Evolutionary conservation across 1,284 basidiomycete species (phyloP).

Genomic region (Melampsora americana): DNA sequence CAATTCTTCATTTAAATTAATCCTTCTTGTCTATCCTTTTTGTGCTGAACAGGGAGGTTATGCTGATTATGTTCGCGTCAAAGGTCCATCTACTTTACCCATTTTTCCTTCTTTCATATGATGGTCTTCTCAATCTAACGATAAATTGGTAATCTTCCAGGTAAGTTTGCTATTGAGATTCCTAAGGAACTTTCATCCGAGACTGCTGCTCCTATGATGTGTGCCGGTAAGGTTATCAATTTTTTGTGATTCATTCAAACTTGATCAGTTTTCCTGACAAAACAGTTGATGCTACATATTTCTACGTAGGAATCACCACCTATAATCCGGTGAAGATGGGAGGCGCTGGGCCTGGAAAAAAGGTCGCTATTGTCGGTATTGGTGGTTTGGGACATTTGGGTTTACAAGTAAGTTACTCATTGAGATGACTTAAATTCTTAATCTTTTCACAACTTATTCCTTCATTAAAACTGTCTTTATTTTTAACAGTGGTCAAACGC

Average conservation of each 20-base stretch:
- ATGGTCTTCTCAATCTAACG: not conserved
- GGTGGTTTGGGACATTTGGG: conserved; percentile 39
- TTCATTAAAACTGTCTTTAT: not conserved
- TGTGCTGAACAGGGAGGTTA: conserved; percentile 19
- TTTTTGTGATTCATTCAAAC: not conserved
- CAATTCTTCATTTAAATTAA: not conserved
- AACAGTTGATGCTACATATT: not conserved
- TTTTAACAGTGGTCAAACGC: conserved; percentile 37
- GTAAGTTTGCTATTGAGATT: conserved; percentile 41
- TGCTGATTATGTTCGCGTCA: conserved; percentile 38
- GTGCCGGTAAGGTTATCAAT: conserved; percentile 30
- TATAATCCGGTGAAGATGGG: conserved; percentile 40
- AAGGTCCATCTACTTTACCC: conserved; percentile 8
- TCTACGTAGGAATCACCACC: conserved; percentile 16
- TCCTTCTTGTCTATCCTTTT: not conserved
- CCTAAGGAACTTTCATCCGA: conserved; percentile 34
- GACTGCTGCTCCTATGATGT: conserved; percentile 44
- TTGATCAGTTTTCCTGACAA: not conserved
- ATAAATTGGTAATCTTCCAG: not conserved
- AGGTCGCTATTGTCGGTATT: conserved; percentile 38
- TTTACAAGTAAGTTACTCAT: conserved; percentile 12
- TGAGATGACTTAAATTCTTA: not conserved
- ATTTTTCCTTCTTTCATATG: not conserved
- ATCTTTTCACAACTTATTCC: not conserved
- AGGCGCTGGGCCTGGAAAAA: conserved; percentile 33